Base-by-base conservation (phyloP, 2,329 filamentous ascomycete species). In the Pyricularia pennisetigena region DNA sequence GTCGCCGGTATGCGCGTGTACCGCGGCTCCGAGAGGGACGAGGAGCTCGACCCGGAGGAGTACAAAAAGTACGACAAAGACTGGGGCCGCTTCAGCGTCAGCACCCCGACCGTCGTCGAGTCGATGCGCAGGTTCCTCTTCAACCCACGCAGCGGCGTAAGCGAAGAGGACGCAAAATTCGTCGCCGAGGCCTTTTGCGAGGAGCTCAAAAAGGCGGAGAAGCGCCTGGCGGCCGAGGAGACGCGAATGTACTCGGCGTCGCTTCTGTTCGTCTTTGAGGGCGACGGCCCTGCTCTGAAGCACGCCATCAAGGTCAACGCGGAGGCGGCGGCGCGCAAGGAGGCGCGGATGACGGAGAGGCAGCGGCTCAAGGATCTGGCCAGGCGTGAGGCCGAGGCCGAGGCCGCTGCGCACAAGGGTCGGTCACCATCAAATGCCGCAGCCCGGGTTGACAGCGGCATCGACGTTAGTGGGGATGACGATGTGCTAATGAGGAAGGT, bases 1-100 rank as follows among this genome's bases (percentile, higher is more conserved):
- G 85, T 90, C 69, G 86, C 87, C 10, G 87, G 87, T 67, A 90
- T 90, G 87, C 81, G 86, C 71, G 83, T 88, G 9, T 90, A 82
- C 77, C 83, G 83, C 70, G 87, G 87, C 12, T 82, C 82, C 7
- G 79, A 84, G 16, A 81, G 87, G 70, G 24, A 65, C 0, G 10
- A 32, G 8, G 82, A 86, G 26, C 81, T 86, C 61, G 80, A 86
- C 71, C 75, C 81, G n/a, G 81, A 86, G 65, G 82, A 80, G 6
- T 89, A 86, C 75, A 82, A 79, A 71, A 80, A 87, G 64, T 90
- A 88, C 73, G 84, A 87, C 78, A 89, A 89, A 75, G 84, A 88
- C 66, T 89, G 85, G 74, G 87, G 87, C 32, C 82, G 86, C 65
- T 74, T 79, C 30, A 71, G 78, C 0, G 83, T 89, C 67, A 84